phyloP scores from a whole-genome alignment of 352 stramenopile genomes.

The Aphanomyces euteiches region DNA sequence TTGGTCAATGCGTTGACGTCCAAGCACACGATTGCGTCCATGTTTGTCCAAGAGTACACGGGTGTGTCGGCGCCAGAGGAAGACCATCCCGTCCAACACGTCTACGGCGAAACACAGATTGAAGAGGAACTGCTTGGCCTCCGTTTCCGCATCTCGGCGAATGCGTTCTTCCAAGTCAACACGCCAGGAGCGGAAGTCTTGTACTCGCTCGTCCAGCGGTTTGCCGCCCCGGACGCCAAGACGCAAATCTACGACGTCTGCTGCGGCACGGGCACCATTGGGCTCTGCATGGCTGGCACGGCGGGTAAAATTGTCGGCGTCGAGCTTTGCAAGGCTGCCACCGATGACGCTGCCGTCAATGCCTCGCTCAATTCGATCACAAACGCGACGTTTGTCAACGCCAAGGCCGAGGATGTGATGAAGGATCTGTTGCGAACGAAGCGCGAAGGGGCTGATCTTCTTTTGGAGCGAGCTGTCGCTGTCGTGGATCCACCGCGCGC shows the following conservation, averaged over 20 bases:
- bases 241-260: conserved; percentile 97
- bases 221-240: conserved; percentile 60
- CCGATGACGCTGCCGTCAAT: conserved; percentile 87
- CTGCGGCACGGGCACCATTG: conserved; percentile 98
- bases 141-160: conserved; percentile 87
- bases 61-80: conserved; percentile 85
- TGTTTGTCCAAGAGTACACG: conserved; percentile 92
- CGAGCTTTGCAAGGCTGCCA: conserved; percentile 86
- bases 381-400: conserved; percentile 89
- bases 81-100: conserved; percentile 83
- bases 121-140: conserved; percentile 84
- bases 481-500: conserved; percentile 96
- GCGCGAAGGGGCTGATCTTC: conserved; percentile 45
- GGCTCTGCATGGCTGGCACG: conserved; percentile 88
- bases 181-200: conserved; percentile 92
- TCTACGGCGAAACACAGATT: conserved; percentile 64
- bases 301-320: conserved; percentile 79
- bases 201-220: conserved; percentile 93
- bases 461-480: conserved; percentile 82
- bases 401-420: conserved; percentile 90
- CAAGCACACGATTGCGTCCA: conserved; percentile 69
- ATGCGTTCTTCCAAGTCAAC: conserved; percentile 96
- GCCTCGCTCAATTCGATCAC: conserved; percentile 75
- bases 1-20: conserved; percentile 51
- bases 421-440: conserved; percentile 69